A percentile compares a stretch with the other conserved stretches of the same genome.
Evolutionary conservation across 176 grass and related monocot genomes (phyloP).

Genomic region (Paspalum notatum): DNA sequence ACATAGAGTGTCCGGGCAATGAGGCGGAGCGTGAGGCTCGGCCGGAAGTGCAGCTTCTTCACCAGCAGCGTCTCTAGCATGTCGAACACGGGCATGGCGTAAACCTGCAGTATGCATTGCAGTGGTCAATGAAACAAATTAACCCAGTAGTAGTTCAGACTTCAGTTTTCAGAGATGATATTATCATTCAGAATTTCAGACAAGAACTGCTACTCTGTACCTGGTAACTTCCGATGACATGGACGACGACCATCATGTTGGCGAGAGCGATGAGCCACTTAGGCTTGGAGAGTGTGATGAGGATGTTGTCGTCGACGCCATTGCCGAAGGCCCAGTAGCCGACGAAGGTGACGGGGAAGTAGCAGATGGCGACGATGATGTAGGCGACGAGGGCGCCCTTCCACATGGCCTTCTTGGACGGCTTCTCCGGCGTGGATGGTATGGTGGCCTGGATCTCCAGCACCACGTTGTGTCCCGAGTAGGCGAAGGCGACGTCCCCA

Average conservation of each 20-base stretch:
- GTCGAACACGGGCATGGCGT: slow-evolving; percentile 62
- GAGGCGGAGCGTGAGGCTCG: slow-evolving; percentile 62
- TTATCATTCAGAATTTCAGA: neutral
- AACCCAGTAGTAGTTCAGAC: neutral
- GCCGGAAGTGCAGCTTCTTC: slow-evolving; percentile 39
- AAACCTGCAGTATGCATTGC: neutral
- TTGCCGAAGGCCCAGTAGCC: slow-evolving; percentile 70
- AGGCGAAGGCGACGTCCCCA: slow-evolving; percentile 46
- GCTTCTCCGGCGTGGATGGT: slow-evolving; percentile 57
- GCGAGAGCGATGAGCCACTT: slow-evolving; percentile 51
- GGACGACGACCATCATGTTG: slow-evolving; percentile 48
- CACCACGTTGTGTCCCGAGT: slow-evolving; percentile 70
- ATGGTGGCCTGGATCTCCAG: slow-evolving; percentile 80
- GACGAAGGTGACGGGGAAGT: slow-evolving; percentile 53
- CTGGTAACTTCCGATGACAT: slow-evolving; percentile 69
- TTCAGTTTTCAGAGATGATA: neutral
- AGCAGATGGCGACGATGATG: slow-evolving; percentile 52
- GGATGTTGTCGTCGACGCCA: slow-evolving; percentile 46
- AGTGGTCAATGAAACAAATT: too few species aligned
- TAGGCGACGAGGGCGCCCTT: slow-evolving; percentile 47
- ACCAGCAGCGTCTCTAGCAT: slow-evolving; percentile 55
- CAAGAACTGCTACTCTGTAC: neutral
- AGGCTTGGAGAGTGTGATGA: slow-evolving; percentile 51
- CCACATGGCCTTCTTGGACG: slow-evolving; percentile 77
- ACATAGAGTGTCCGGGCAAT: slow-evolving; percentile 68